A percentile compares a stretch with the other conserved stretches of the same genome.
Evolutionary conservation across 306 rosid species (phyloP).

Genomic region (Dicorynia guianensis): DNA sequence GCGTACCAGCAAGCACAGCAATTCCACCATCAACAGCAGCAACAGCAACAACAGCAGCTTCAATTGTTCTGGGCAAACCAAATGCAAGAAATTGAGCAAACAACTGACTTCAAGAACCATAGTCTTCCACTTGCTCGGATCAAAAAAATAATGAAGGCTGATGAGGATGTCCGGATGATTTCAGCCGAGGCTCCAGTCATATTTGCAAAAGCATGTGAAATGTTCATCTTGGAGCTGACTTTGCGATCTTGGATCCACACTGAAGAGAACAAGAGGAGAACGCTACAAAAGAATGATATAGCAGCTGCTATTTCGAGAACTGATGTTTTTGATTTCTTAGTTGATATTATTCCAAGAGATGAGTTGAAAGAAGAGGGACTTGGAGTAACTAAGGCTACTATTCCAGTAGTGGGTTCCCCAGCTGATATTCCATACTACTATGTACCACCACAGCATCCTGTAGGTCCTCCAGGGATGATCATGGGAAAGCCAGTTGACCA

Average conservation of each 20-base stretch:
- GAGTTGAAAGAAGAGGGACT: conserved; percentile 86
- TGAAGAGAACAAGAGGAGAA: conserved; percentile 82
- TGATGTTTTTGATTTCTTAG: conserved; percentile 79
- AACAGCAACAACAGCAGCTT: conserved; percentile 77
- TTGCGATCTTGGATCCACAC: conserved; percentile 88
- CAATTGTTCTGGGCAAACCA: conserved; percentile 82
- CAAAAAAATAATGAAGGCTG: conserved; percentile 88
- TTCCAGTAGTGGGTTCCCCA: conserved; percentile 70
- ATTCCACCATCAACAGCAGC: conserved; percentile 78
- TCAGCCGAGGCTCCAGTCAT: conserved; percentile 84
- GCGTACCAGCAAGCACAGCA: conserved; percentile 79
- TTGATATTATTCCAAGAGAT: conserved; percentile 82
- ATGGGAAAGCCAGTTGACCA: conserved; percentile 87
- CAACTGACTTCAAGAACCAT: conserved; percentile 74
- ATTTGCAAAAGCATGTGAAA: conserved; percentile 86
- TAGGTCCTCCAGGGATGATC: conserved; percentile 71
- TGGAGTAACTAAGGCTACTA: conserved; percentile 68
- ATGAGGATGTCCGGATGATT: conserved; percentile 87
- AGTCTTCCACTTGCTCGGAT: conserved; percentile 77
- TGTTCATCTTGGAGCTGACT: conserved; percentile 82
- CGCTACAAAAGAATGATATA: conserved; percentile 81
- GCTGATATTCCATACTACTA: conserved; percentile 75
- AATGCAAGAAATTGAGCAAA: conserved; percentile 78
- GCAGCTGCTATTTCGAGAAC: conserved; percentile 82
- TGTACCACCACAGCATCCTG: conserved; percentile 68